Evolutionary conservation across 2,329 filamentous ascomycete genomes (phyloP), one percentile per base, ranked within the genome.

Genomic region (Fusarium succisae): DNA sequence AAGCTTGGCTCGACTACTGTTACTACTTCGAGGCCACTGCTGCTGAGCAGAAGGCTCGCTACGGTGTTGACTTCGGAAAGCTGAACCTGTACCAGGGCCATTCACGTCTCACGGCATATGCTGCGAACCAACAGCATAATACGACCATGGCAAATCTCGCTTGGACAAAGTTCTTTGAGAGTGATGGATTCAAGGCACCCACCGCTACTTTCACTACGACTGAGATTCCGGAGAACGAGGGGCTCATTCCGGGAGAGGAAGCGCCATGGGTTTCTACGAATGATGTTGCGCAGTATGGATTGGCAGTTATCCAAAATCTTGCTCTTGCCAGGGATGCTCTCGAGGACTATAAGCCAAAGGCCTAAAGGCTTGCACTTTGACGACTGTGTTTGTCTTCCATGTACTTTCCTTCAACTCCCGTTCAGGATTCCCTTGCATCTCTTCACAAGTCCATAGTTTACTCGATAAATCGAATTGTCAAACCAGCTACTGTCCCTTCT

Each of bases 1-100:
- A 86, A 12, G 87, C 85, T 0, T 91, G 88, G 86, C 80, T 90
- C 4, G 89, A 91, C 56, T 91, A 91, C 79, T 89, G 88, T 76
- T 87, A 86, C 77, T 90, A 89, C 79, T 91, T 89, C 74, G 82
- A 83, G 14, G 89, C 87, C 0, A 75, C 83, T 0, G 78, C 80
- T 0, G 84, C 80, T 1, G 87, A 90, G 79, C 89, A 91, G 77
- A 79, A 75, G 5, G 83, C 84, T 3, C 84, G 88, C 0, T 91
- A 90, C 70, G 89, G 89, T 12, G 76, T 77, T 3, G 79, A 80
- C 53, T 91, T 88, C 64, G 81, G 85, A n/a, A 83, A 70, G 7
- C 68, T 86, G 9, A 87, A 80, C 53, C 79, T 91, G 55, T 81
- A 82, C 54, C 89, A 91, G 75, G 89, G 86, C 0, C 90, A 91